Evolutionary conservation across 2,329 filamentous ascomycete species (phyloP).

Genomic region (Furcasterigmium furcatum): DNA sequence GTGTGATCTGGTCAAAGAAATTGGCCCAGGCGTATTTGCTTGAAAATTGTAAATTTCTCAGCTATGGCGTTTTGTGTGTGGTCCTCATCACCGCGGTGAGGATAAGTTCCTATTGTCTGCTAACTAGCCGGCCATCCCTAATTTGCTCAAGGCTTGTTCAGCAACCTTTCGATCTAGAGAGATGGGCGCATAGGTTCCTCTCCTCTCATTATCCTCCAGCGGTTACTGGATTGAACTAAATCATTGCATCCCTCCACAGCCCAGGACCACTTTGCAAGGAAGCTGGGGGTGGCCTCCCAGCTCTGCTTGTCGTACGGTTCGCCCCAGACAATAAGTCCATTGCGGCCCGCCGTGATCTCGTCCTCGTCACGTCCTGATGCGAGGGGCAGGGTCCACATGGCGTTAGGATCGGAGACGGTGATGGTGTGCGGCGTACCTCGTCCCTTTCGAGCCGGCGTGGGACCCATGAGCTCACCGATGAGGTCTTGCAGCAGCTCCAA

Average conservation of each 20-base stretch:
- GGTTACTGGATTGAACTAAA: constrained; percentile 14
- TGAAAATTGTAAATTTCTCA: too few species aligned
- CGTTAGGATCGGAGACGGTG: not conserved
- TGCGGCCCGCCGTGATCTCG: constrained; percentile 4
- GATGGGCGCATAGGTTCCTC: constrained; percentile 10
- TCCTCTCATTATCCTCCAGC: constrained; percentile 15
- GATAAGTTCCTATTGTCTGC: too few species aligned
- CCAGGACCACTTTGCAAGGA: constrained; percentile 17
- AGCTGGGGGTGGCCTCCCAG: constrained; percentile 19
- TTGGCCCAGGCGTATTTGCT: too few species aligned
- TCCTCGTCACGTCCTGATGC: not conserved
- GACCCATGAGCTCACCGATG: constrained; percentile 4
- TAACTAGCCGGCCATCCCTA: too few species aligned
- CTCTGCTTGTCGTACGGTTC: constrained; percentile 14
- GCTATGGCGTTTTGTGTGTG: too few species aligned
- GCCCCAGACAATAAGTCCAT: constrained; percentile 18
- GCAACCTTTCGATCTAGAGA: too few species aligned
- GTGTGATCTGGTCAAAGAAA: too few species aligned
- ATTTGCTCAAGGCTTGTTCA: too few species aligned
- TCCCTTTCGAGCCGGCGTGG: not conserved
- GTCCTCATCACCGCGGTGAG: too few species aligned
- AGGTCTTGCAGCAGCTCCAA: constrained; percentile 5
- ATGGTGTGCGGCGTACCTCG: not conserved
- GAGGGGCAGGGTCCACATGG: not conserved
- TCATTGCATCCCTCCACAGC: constrained; percentile 15